A percentile compares a stretch with the other conserved stretches of the same genome.
Evolutionary conservation across 495 filamentous ascomycete genomes (phyloP).

Genomic region (Daldinia caldariorum): DNA sequence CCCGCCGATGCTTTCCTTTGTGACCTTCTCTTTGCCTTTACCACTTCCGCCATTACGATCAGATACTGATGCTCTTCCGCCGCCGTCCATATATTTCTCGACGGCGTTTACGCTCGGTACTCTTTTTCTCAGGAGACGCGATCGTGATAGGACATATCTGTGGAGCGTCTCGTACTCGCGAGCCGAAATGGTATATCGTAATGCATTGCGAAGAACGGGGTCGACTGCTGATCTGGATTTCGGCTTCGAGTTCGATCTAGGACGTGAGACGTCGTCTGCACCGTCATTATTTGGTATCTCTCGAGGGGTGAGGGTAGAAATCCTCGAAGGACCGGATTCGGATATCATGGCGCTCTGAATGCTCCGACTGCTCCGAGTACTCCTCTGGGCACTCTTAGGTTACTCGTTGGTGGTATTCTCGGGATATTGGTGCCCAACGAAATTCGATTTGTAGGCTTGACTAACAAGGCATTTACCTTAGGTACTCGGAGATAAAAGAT

Average conservation of each 20-base stretch:
- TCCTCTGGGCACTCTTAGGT: neutral
- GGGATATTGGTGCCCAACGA: conserved; percentile 28
- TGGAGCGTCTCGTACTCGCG: conserved; percentile 86
- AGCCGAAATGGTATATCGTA: conserved; percentile 84
- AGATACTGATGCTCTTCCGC: conserved; percentile 18
- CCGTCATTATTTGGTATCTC: conserved; percentile 32
- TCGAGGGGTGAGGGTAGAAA: conserved; percentile 33
- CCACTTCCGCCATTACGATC: conserved; percentile 30
- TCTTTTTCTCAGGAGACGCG: conserved; percentile 66
- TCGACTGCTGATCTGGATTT: conserved; percentile 60
- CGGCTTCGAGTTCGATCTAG: conserved; percentile 36
- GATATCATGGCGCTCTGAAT: conserved; percentile 44
- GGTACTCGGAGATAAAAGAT: neutral
- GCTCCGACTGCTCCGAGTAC: too few species aligned
- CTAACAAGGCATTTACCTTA: too few species aligned
- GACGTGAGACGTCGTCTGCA: conserved; percentile 28
- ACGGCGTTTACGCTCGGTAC: conserved; percentile 65
- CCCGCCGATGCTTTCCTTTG: conserved; percentile 10
- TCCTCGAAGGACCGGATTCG: conserved; percentile 41
- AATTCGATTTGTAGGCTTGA: neutral
- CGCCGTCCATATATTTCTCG: conserved; percentile 58
- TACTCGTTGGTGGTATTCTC: neutral
- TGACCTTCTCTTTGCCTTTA: conserved; percentile 38
- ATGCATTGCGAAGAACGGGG: conserved; percentile 76
- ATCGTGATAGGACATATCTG: conserved; percentile 76